A percentile compares a stretch with the other conserved stretches of the same genome.
phyloP scores from a whole-genome alignment of 371 early-diverging fungal genomes.

The Lichtheimia ramosa region DNA sequence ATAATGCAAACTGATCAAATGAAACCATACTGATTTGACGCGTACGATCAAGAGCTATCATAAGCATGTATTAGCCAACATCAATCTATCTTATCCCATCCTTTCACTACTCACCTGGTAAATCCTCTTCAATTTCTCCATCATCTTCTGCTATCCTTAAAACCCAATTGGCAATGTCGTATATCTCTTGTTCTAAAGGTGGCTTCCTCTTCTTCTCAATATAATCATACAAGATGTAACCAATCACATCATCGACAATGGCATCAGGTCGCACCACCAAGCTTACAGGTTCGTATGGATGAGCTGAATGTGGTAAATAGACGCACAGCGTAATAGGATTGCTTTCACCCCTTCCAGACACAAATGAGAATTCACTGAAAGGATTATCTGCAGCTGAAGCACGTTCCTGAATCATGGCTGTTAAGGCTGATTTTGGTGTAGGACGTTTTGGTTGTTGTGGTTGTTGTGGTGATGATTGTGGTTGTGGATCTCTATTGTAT shows the following conservation, averaged over 20 bases:
- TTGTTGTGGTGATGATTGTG: background rate
- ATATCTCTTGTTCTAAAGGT: slow-evolving; percentile 58
- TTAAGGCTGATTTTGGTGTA: slow-evolving; percentile 52
- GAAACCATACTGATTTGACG: slow-evolving; percentile 83
- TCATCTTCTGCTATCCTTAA: slow-evolving; percentile 93
- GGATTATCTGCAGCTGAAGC: slow-evolving; percentile 69
- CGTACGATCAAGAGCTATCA: slow-evolving; percentile 80
- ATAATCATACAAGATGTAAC: slow-evolving; percentile 27
- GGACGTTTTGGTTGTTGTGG: background rate
- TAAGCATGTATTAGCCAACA: background rate
- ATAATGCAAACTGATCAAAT: slow-evolving; percentile 91
- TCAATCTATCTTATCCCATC: background rate
- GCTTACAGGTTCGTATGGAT: slow-evolving; percentile 58
- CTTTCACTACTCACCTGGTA: slow-evolving; percentile 70
- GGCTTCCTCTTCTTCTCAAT: slow-evolving; percentile 54
- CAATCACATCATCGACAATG: slow-evolving; percentile 76
- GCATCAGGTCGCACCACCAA: slow-evolving; percentile 82
- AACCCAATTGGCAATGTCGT: slow-evolving; percentile 79
- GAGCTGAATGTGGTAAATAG: slow-evolving; percentile 57
- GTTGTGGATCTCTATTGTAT: background rate
- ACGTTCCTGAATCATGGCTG: slow-evolving; percentile 63
- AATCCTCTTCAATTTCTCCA: slow-evolving; percentile 93
- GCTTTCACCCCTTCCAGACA: slow-evolving; percentile 62
- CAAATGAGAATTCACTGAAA: slow-evolving; percentile 68
- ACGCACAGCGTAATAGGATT: slow-evolving; percentile 65